Base-by-base conservation (phyloP, 2,329 filamentous ascomycete species). In the Cladosporium sp. region DNA sequence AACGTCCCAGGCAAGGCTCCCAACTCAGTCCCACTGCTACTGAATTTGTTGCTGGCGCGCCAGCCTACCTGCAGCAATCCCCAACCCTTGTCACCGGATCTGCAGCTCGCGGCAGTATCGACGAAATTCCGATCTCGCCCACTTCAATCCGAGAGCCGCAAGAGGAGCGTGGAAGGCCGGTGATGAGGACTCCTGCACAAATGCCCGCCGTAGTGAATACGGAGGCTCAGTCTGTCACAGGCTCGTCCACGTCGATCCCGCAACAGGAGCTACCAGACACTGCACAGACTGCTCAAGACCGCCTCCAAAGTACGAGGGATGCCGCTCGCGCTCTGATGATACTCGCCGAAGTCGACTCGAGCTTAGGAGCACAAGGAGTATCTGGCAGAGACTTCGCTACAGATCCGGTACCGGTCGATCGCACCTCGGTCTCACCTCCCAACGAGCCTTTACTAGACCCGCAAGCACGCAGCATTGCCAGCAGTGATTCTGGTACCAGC, bases 121-220 rank as follows among this genome's bases (percentile, higher is more conserved):
- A 64, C 36, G 51, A 64, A 18, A 47, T n/a, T 32, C 49, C 61
- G 8, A 26, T 55, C 32, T 47, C 61, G 18, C 61, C 61, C 2
- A 64, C 61, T 1, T 28, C 60, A n/a, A 30, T 12, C 15, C 36
- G n/a, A 14, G 49, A 14, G 24, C 28, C 58, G 6, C 28, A 3
- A 47, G 38, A 34, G 7, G 38, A 30, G 34, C 52, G 28, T 55
- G 52, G 18, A 47, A 47, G 2, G n/a, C n/a, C 41, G 14, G 4
- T 58, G 28, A 58, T 6, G 54, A 58, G 55, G n/a, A 30, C 18
- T 18, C 41, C 41, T 47, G 8, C 41, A 47, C 41, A 47, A 21
- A 47, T 21, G n/a, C 41, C 41, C 8, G 41, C n/a, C 41, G 57
- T 38, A 8, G 28, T 14, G 8, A 21, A 34, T 55, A 21, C 30